Base-by-base conservation (phyloP, 331 rosid species). In the Arachis monticola region DNA sequence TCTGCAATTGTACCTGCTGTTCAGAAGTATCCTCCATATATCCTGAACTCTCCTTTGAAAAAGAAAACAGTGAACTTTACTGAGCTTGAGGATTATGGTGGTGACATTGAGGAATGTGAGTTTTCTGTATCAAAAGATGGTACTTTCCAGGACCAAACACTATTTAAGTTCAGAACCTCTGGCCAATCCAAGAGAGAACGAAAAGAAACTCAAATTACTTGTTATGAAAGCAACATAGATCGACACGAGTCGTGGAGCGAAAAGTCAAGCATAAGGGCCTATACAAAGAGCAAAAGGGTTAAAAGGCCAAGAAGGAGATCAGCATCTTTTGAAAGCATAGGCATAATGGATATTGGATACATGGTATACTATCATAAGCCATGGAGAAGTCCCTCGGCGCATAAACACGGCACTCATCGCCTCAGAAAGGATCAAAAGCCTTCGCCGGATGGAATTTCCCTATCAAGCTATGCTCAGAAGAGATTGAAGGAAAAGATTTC, bases 51-150 rank as follows among this genome's bases (percentile, higher is more conserved):
- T 74, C 78, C 83, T 11, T 5, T 57, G 72, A 78, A 84, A 17
- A 45, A 76, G 44, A 55, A 75, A 38, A 74, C 44, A 55, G 69
- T 13, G 38, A 61, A 70, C 48, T 69, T 45, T 22, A 62, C 57
- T 17, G 63, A 22, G 74, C 63, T 72, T 13, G 48, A 76, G 46
- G 81, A 87, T 46, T 81, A 76, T 81, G 79, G 72, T 38, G 90
- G 89, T 64, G 91, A 83, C 80, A 84, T 87, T n/a, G 89, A 77
- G 67, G 90, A 81, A 75, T 73, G 67, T 52, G 81, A 61, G 70
- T 59, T 83, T 64, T 44, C 82, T 27, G 74, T 58, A 8, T 46
- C 45, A 48, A 86, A 75, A 62, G 76, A 81, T 35, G 80, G 64
- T 63, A 70, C 79, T 48, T 75, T 11, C 68, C 86, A 81, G 45